Evolutionary conservation across 768 basidiomycete genomes (phyloP).

Genomic region (Phylloporus sp.): DNA sequence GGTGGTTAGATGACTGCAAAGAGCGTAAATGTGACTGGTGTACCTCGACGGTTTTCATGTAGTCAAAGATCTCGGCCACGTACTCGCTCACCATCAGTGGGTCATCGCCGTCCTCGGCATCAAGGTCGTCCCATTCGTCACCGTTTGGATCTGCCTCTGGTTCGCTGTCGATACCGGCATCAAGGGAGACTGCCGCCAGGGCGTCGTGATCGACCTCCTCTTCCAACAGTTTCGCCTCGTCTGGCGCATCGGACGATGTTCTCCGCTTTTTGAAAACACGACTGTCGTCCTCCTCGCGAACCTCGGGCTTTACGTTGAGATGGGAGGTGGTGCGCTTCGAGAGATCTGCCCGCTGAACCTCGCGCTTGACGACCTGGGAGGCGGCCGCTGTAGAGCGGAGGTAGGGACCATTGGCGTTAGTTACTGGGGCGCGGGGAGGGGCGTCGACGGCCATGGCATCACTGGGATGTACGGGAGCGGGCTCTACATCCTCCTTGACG

Average conservation of each 20-base stretch:
- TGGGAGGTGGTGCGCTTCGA: slow-evolving; percentile 31
- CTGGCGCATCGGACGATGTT: slow-evolving; percentile 62
- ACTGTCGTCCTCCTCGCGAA: slow-evolving; percentile 49
- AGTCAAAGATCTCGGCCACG: slow-evolving; percentile 88
- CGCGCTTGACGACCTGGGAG: slow-evolving; percentile 25
- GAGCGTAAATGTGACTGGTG: neutral
- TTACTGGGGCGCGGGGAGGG: slow-evolving; percentile 23
- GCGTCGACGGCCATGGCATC: slow-evolving; percentile 52
- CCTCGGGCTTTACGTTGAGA: slow-evolving; percentile 31
- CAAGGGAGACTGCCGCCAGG: slow-evolving; percentile 38
- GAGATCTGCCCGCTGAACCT: slow-evolving; percentile 25
- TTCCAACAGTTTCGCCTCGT: slow-evolving; percentile 39
- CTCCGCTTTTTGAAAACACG: slow-evolving; percentile 71
- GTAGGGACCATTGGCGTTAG: slow-evolving; percentile 5
- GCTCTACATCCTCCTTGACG: slow-evolving; percentile 25
- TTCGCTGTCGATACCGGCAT: slow-evolving; percentile 41
- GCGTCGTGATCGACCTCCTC: slow-evolving; percentile 33
- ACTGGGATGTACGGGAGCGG: slow-evolving; percentile 33
- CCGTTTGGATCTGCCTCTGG: slow-evolving; percentile 62
- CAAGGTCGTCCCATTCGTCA: slow-evolving; percentile 83
- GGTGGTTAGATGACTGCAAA: neutral
- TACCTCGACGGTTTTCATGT: slow-evolving; percentile 85
- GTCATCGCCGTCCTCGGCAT: slow-evolving; percentile 87
- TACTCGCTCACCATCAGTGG: slow-evolving; percentile 98
- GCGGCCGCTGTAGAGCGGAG: slow-evolving; percentile 29